These are phyloP conservation scores for Colletotrichum sp. DNA, from an alignment of 2,329 filamentous ascomycete genomes.

Conservation along the genomic window DNA sequence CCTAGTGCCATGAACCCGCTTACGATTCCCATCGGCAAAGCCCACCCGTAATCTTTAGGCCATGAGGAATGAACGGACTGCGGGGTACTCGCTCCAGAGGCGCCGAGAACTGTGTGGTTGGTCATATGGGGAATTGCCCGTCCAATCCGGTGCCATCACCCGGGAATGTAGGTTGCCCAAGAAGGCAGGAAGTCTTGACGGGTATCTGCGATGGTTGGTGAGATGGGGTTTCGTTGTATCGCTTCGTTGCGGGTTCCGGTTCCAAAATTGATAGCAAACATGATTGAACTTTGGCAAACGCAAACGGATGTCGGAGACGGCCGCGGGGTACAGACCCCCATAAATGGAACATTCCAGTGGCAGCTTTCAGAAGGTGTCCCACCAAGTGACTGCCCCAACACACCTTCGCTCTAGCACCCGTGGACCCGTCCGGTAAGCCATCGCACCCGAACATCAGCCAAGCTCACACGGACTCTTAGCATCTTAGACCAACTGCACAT, in stretches of 20 bases:
- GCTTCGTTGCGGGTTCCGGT: background rate
- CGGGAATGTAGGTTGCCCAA: background rate
- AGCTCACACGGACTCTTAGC: background rate
- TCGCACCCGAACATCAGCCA: background rate
- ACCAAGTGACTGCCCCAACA: background rate
- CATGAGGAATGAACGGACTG: background rate
- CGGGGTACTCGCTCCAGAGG: background rate
- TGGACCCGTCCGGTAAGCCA: background rate
- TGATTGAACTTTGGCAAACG: background rate
- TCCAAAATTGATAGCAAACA: conserved; percentile 9
- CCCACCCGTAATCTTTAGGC: background rate
- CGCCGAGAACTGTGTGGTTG: background rate
- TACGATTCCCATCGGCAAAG: conserved; percentile 39
- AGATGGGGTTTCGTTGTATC: background rate
- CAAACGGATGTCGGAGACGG: conserved; percentile 20
- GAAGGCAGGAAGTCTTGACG: conserved; percentile 1
- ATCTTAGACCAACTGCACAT: conserved; percentile 5
- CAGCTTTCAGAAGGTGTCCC: background rate
- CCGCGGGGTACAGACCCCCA: conserved; percentile 6
- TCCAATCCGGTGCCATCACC: background rate
- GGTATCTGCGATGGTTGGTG: background rate
- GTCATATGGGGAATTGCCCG: background rate
- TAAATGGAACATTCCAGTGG: conserved; percentile 4
- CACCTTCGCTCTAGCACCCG: background rate
- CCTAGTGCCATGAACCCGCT: conserved; percentile 43